Conservation (phyloP, 2,329 filamentous ascomycete genomes). For the Cladosporium sp. region DNA sequence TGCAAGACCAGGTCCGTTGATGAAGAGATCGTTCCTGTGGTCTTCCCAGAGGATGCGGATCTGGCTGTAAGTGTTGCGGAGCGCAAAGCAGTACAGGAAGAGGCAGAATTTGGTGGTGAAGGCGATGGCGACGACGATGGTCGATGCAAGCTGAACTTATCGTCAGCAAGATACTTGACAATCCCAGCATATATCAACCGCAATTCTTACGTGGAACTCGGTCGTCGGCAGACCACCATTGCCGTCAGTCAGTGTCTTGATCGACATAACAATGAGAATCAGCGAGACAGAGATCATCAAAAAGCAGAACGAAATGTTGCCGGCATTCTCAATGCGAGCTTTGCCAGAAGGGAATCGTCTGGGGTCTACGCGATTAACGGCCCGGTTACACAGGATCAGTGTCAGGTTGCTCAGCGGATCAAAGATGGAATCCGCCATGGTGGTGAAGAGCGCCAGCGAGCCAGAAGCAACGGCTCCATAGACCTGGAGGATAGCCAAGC, state of each 20-base stretch:
- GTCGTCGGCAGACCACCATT: conserved; percentile 43
- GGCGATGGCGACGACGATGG: conserved; percentile 81
- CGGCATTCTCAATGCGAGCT: conserved; percentile 89
- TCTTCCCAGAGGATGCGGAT: conserved; percentile 94
- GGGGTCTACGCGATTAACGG: conserved; percentile 83
- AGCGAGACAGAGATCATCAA: conserved; percentile 91
- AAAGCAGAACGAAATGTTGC: conserved; percentile 95
- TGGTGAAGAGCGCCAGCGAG: conserved; percentile 95
- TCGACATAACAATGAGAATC: conserved; percentile 87
- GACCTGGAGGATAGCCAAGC: conserved; percentile 78
- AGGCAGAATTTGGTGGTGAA: conserved; percentile 81
- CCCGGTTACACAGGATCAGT: conserved; percentile 82
- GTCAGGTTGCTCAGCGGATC: conserved; percentile 88
- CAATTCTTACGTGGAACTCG: conserved; percentile 20
- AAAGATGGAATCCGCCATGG: conserved; percentile 94
- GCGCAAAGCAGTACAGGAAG: conserved; percentile 89
- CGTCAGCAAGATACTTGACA: not conserved
- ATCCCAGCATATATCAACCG: not conserved
- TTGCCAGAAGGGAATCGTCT: conserved; percentile 89
- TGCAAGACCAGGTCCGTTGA: conserved; percentile 86
- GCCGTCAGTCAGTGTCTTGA: conserved; percentile 65
- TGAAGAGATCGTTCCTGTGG: conserved; percentile 93
- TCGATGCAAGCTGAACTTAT: conserved; percentile 63
- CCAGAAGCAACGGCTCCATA: conserved; percentile 85
- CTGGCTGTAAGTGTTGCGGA: conserved; percentile 89